These are phyloP conservation scores for Russula virescens DNA, from an alignment of 768 basidiomycete genomes.

Conservation along the genomic window DNA sequence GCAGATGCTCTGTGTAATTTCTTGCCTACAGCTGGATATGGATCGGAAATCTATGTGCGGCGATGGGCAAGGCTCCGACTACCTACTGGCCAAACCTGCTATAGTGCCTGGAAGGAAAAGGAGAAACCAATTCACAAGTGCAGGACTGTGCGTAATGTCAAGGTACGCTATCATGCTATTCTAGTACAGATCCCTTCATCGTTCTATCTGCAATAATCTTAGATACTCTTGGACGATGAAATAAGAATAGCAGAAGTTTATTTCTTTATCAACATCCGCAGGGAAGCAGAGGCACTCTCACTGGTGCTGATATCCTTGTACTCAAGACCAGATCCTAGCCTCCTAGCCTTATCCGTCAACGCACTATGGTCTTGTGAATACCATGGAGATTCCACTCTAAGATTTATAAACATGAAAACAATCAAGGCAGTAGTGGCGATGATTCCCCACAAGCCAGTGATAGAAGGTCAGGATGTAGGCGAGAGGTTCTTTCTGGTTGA, in stretches of 20 bases:
- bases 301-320: not conserved
- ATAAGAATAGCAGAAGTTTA: not conserved
- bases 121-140: not conserved
- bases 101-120: not conserved
- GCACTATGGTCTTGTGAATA: not conserved
- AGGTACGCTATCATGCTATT: not conserved
- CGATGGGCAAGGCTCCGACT: no score
- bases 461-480: not conserved
- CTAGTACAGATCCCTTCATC: no score
- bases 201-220: no score
- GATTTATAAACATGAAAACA: not conserved
- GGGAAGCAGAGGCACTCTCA: not conserved
- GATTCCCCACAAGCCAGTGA: not conserved
- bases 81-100: no score
- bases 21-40: not conserved
- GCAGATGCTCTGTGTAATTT: not conserved
- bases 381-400: not conserved
- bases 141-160: not conserved
- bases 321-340: not conserved
- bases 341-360: not conserved
- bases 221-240: not conserved
- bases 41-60: not conserved
- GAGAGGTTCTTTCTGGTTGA: not conserved
- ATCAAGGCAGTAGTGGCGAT: not conserved
- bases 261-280: not conserved